phyloP scores from a whole-genome alignment of 2,329 filamentous ascomycete genomes.

The Sporothrix humicola region DNA sequence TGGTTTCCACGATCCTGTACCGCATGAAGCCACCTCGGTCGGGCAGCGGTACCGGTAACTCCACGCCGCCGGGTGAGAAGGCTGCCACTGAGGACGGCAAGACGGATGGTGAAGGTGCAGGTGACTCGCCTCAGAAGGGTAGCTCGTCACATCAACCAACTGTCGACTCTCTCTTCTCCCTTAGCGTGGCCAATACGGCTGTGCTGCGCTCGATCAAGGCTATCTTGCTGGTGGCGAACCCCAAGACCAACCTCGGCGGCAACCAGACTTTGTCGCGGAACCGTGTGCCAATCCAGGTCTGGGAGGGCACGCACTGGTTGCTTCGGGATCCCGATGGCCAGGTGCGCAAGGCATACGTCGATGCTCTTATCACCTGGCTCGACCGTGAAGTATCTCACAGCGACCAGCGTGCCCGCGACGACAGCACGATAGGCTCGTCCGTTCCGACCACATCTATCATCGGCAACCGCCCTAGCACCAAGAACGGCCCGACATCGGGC shows the following conservation, averaged over 20 bases:
- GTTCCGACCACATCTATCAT: constrained; percentile 42
- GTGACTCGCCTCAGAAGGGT: constrained; percentile 54
- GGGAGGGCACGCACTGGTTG: constrained; percentile 97
- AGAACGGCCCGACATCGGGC: constrained; percentile 43
- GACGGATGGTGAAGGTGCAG: constrained; percentile 46
- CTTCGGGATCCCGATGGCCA: constrained; percentile 77
- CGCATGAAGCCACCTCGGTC: constrained; percentile 72
- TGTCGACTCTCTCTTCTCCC: constrained; percentile 59
- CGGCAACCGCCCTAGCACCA: constrained; percentile 52
- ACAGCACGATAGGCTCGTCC: constrained; percentile 43
- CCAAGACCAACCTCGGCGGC: constrained; percentile 62
- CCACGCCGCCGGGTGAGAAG: constrained; percentile 56
- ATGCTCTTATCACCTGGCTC: constrained; percentile 84
- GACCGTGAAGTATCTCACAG: constrained; percentile 74
- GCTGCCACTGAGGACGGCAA: constrained; percentile 48
- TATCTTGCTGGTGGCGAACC: constrained; percentile 82
- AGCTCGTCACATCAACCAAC: constrained; percentile 43
- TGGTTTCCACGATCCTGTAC: constrained; percentile 80
- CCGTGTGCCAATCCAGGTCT: constrained; percentile 78
- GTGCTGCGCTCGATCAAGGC: constrained; percentile 81
- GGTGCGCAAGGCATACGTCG: constrained; percentile 83
- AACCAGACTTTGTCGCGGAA: constrained; percentile 72
- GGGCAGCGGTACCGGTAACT: constrained; percentile 48
- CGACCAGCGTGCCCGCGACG: constrained; percentile 68
- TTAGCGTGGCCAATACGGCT: constrained; percentile 61